A percentile compares a stretch with the other conserved stretches of the same genome.
These are phyloP conservation scores for Pichia exigua DNA, from an alignment of 805 yeast genomes.

Conservation along the genomic window DNA sequence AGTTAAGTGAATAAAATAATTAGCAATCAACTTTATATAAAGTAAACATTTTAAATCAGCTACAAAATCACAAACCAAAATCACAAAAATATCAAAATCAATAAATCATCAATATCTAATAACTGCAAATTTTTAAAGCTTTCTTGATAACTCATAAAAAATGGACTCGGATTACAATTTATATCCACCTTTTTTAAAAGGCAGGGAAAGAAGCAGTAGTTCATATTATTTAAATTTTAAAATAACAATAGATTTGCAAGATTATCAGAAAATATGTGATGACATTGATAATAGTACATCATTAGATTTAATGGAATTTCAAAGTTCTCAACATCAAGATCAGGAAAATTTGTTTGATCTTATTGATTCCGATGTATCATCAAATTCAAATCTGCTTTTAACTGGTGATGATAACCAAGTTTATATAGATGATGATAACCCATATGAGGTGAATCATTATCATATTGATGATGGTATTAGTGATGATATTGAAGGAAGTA, in stretches of 20 bases:
- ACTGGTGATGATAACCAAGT: neutral
- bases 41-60: neutral
- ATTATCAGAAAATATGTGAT: neutral
- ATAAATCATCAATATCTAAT: too few relatives aligned
- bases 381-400: neutral
- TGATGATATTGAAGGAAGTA: neutral
- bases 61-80: neutral
- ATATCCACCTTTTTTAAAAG: neutral
- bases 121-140: too few relatives aligned
- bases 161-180: neutral
- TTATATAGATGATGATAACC: neutral
- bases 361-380: neutral
- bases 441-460: too few relatives aligned
- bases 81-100: neutral
- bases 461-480: neutral
- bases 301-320: neutral
- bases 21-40: too few relatives aligned
- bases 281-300: neutral
- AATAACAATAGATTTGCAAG: neutral
- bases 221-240: neutral
- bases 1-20: too few relatives aligned
- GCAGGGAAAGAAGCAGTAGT: neutral
- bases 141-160: too few relatives aligned
- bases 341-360: neutral
- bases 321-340: neutral